Conservation (phyloP, 2,329 filamentous ascomycete species). For the Scedosporium boydii region DNA sequence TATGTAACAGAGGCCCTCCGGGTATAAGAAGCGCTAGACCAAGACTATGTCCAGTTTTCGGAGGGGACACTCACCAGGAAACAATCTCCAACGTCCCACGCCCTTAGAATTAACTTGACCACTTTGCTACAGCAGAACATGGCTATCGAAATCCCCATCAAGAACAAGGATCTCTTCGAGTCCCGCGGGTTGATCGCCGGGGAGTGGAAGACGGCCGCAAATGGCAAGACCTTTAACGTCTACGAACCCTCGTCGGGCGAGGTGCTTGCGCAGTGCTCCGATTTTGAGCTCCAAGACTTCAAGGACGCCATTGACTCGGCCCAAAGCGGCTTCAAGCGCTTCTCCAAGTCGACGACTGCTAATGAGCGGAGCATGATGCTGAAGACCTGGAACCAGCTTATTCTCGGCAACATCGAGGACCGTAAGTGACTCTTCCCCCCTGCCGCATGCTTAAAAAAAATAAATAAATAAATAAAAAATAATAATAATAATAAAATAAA, state of each 20-base stretch:
- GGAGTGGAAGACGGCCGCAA: background rate
- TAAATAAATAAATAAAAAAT: too few relatives aligned
- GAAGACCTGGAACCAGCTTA: background rate
- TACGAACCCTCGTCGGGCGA: background rate
- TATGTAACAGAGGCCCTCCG: too few relatives aligned
- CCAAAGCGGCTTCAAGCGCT: background rate
- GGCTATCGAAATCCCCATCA: too few relatives aligned
- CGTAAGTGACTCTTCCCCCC: background rate
- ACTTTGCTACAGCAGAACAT: too few relatives aligned
- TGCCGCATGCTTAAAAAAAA: too few relatives aligned
- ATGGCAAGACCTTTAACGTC: background rate
- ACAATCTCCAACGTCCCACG: too few relatives aligned
- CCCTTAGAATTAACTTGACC: too few relatives aligned
- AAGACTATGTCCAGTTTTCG: too few relatives aligned
- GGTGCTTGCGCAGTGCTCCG: background rate
- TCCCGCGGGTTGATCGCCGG: background rate
- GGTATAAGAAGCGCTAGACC: too few relatives aligned
- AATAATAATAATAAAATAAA: too few relatives aligned
- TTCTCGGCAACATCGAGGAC: background rate
- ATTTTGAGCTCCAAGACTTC: background rate
- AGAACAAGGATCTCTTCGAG: too few relatives aligned
- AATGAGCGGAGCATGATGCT: background rate
- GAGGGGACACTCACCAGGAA: too few relatives aligned
- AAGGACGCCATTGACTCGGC: background rate
- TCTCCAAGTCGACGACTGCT: background rate